Conservation (phyloP, 345 rosid genomes). For the Pugionium cornutum region DNA sequence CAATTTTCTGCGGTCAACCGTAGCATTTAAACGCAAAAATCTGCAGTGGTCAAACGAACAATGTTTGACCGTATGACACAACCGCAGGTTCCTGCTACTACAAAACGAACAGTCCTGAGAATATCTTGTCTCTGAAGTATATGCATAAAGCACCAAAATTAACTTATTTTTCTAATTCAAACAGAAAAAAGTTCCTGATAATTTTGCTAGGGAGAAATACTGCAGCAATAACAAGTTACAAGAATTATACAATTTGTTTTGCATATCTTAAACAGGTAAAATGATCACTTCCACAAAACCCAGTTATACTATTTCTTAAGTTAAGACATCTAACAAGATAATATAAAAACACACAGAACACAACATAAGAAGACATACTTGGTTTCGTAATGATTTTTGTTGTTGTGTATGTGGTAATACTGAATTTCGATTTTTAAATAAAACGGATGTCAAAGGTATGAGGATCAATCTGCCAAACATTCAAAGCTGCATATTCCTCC, state of each 20-base stretch:
- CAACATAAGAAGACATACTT: background rate
- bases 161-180: too few species aligned
- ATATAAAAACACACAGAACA: slow-evolving; percentile 2
- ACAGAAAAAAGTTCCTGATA: too few species aligned
- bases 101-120: too few species aligned
- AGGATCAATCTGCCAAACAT: slow-evolving; percentile 97
- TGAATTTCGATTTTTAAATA: slow-evolving; percentile 53
- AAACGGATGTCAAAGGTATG: slow-evolving; percentile 88
- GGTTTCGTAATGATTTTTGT: background rate
- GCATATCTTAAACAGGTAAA: background rate
- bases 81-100: too few species aligned
- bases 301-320: background rate
- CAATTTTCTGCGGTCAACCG: too few species aligned
- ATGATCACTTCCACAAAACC: background rate
- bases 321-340: background rate
- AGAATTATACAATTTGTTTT: background rate
- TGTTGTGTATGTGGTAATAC: background rate
- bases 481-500: slow-evolving; percentile 94
- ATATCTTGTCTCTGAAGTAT: too few species aligned
- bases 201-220: too few species aligned
- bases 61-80: too few species aligned
- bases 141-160: too few species aligned
- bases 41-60: too few species aligned
- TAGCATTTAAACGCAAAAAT: too few species aligned
- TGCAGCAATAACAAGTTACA: background rate